phyloP scores from a whole-genome alignment of 805 yeast species.

The Clavispora carvajalis region DNA sequence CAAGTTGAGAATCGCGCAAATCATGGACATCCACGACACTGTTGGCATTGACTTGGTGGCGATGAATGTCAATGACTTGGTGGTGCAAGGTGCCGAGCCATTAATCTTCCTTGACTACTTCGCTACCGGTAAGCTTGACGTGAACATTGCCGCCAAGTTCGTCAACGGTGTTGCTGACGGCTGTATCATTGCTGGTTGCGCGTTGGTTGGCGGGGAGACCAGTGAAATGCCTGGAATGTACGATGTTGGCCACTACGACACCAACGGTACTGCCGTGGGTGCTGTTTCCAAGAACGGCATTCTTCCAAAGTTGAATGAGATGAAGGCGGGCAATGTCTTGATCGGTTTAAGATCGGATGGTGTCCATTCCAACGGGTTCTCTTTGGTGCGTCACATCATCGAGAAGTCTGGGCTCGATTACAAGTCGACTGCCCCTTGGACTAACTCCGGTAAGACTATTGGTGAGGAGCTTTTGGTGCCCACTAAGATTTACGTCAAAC shows the following conservation, averaged over 20 bases:
- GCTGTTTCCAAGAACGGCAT: slow-evolving; percentile 76
- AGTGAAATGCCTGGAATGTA: slow-evolving; percentile 99
- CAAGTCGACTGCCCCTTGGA: slow-evolving; percentile 81
- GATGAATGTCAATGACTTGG: slow-evolving; percentile 96
- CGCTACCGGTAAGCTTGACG: slow-evolving; percentile 90
- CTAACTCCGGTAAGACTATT: slow-evolving; percentile 54
- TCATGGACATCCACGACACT: slow-evolving; percentile 83
- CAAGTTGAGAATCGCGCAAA: slow-evolving; percentile 90
- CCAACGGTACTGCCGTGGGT: slow-evolving; percentile 98
- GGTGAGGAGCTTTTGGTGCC: slow-evolving; percentile 88
- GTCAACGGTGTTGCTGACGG: slow-evolving; percentile 97
- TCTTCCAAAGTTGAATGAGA: slow-evolving; percentile 62
- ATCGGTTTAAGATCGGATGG: slow-evolving; percentile 90
- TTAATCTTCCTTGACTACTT: slow-evolving; percentile 91
- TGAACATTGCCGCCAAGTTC: slow-evolving; percentile 76
- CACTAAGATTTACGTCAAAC: slow-evolving; percentile 91
- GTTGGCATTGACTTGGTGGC: slow-evolving; percentile 98
- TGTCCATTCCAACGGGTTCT: slow-evolving; percentile 94
- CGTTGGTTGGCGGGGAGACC: slow-evolving; percentile 98
- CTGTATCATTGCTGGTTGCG: slow-evolving; percentile 92
- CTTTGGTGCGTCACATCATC: slow-evolving; percentile 87
- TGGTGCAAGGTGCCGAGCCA: slow-evolving; percentile 99
- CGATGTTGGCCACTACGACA: slow-evolving; percentile 91
- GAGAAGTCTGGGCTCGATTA: slow-evolving; percentile 70
- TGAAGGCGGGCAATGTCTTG: slow-evolving; percentile 76